Percentiles rank a stretch among this genome's conserved stretches.
Evolutionary conservation across 2,329 filamentous ascomycete species (phyloP).

Genomic region (Onygenales sp.): DNA sequence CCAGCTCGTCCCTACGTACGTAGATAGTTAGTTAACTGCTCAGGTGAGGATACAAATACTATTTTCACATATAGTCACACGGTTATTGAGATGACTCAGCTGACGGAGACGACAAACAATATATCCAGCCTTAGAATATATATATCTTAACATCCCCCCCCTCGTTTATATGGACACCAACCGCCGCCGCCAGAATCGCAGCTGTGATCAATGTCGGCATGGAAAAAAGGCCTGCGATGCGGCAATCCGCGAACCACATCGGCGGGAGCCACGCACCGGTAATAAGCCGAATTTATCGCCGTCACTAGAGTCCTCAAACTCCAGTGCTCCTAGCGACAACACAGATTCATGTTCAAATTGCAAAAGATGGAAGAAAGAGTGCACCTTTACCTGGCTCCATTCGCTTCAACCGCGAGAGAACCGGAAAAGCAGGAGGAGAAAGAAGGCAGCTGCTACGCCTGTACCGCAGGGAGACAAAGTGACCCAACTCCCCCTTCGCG

Average conservation of each 20-base stretch:
- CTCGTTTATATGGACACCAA: not conserved
- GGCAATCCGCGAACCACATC: constrained; percentile 13
- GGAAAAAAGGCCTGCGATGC: constrained; percentile 39
- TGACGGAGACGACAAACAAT: not conserved
- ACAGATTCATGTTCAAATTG: constrained; percentile 31
- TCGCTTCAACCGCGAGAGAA: constrained; percentile 15
- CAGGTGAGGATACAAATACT: no score
- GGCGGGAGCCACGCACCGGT: constrained; percentile 3
- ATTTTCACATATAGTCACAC: no score
- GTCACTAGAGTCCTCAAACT: not conserved
- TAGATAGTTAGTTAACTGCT: no score
- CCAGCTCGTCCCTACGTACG: no score
- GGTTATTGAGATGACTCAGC: no score
- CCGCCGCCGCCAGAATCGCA: constrained; percentile 32
- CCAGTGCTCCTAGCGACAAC: constrained; percentile 1
- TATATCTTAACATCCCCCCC: not conserved
- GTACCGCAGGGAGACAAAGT: not conserved
- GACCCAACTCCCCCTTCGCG: not conserved
- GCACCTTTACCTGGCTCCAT: constrained; percentile 37
- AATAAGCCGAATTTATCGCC: not conserved
- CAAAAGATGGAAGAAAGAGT: constrained; percentile 35
- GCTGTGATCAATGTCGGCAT: constrained; percentile 39
- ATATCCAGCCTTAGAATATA: not conserved
- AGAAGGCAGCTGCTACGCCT: not conserved
- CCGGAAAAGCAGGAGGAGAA: constrained; percentile 3